A percentile compares a stretch with the other conserved stretches of the same genome.
phyloP scores from a whole-genome alignment of 345 rosid species.

The Aethionema arabicum region DNA sequence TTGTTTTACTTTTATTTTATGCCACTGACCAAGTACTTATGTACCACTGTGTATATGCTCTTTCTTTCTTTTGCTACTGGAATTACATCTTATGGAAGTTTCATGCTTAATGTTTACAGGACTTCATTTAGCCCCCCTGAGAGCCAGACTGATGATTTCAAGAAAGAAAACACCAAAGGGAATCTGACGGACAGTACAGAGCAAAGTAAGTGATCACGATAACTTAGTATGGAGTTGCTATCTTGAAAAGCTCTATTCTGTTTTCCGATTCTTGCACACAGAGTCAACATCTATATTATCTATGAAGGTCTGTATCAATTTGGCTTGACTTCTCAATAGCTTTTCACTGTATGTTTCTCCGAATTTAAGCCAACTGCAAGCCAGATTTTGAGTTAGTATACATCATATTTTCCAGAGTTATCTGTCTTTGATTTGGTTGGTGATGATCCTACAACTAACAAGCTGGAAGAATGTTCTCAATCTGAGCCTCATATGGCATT shows the following conservation, averaged over 20 bases:
- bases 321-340: slow-evolving; percentile 18
- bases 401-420: slow-evolving; percentile 46
- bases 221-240: slow-evolving; percentile 18
- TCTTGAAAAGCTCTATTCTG: slow-evolving; percentile 17
- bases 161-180: slow-evolving; percentile 29
- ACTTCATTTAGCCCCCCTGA: slow-evolving; percentile 30
- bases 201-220: slow-evolving; percentile 42
- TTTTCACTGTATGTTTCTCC: slow-evolving; percentile 14
- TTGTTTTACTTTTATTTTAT: slow-evolving; percentile 6
- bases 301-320: slow-evolving; percentile 22
- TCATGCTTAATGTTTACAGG: slow-evolving; percentile 37
- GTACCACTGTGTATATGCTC: slow-evolving; percentile 17
- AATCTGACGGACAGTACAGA: slow-evolving; percentile 42
- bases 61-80: slow-evolving; percentile 14
- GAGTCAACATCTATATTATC: slow-evolving; percentile 8
- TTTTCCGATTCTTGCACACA: slow-evolving; percentile 11
- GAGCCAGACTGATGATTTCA: slow-evolving; percentile 24
- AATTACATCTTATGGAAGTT: slow-evolving; percentile 9
- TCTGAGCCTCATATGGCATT: slow-evolving; percentile 78
- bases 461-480: slow-evolving; percentile 38
- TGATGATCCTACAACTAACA: slow-evolving; percentile 52
- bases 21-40: slow-evolving; percentile 16
- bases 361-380: slow-evolving; percentile 16
- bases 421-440: slow-evolving; percentile 74
- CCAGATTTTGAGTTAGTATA: slow-evolving; percentile 6